phyloP scores from a whole-genome alignment of 2,329 filamentous ascomycete genomes.

The Clarireedia paspali region DNA sequence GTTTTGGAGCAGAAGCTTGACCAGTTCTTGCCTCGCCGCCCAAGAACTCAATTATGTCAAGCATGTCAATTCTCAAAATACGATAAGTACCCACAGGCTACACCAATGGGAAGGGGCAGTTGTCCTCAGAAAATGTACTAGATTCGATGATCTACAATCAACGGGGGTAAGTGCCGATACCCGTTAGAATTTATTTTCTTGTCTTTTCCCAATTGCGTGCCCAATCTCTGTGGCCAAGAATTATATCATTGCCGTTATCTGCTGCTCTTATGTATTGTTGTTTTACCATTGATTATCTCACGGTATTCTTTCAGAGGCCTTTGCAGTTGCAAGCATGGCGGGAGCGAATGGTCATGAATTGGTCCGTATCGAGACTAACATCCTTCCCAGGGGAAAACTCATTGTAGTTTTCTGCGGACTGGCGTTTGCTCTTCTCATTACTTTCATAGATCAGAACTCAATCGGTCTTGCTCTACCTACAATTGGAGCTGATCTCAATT shows the following conservation, averaged over 20 bases:
- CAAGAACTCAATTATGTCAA: neutral
- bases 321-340: slow-evolving; percentile 12
- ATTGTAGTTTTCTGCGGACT: slow-evolving; percentile 44
- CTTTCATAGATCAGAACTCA: slow-evolving; percentile 35
- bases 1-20: too few relatives aligned
- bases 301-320: neutral
- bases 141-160: neutral
- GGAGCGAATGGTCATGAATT: slow-evolving; percentile 15
- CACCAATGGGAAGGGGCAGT: neutral
- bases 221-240: neutral
- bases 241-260: neutral
- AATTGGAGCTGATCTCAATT: slow-evolving; percentile 38
- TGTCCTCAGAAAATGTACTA: neutral
- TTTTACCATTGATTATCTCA: neutral
- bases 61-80: neutral
- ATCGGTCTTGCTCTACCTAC: slow-evolving; percentile 40
- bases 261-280: neutral
- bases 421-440: slow-evolving; percentile 45
- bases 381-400: slow-evolving; percentile 43
- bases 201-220: neutral
- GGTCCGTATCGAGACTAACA: slow-evolving; percentile 44
- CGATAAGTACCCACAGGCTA: neutral
- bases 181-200: neutral
- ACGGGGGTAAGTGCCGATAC: slow-evolving; percentile 1
- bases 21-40: neutral